Percentiles rank a stretch among this genome's conserved stretches.
Evolutionary conservation across 2,329 filamentous ascomycete genomes (phyloP).

Genomic region (Penicillium sp.): DNA sequence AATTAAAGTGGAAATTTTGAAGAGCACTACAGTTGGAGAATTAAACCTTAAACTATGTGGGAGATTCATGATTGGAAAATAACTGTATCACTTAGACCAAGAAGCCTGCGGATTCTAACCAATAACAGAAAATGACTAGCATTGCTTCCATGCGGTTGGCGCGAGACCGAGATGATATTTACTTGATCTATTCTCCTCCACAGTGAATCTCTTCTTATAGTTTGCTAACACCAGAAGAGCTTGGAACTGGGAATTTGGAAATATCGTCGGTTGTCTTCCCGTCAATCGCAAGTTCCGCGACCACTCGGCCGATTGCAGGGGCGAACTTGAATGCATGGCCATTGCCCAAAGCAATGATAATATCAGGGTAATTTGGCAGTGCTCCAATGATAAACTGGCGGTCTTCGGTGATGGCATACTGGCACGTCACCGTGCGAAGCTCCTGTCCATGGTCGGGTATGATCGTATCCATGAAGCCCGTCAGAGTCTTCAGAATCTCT

Average conservation of each 20-base stretch:
- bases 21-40: too few relatives aligned
- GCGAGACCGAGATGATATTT: too few relatives aligned
- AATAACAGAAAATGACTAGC: too few relatives aligned
- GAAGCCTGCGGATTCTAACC: too few relatives aligned
- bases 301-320: not conserved
- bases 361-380: not conserved
- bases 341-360: not conserved
- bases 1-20: too few relatives aligned
- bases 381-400: not conserved
- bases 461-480: not conserved
- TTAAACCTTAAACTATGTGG: too few relatives aligned
- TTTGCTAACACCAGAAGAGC: not conserved
- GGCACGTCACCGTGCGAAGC: not conserved
- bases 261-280: not conserved
- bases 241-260: not conserved
- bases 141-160: too few relatives aligned
- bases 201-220: not conserved
- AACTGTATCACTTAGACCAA: too few relatives aligned
- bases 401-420: not conserved
- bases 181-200: too few relatives aligned
- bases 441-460: not conserved
- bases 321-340: not conserved
- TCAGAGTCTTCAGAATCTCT: not conserved
- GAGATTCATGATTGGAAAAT: too few relatives aligned
- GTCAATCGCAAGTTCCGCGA: not conserved